Conservation (phyloP, 768 basidiomycete species). For the Auricularia sp. region DNA sequence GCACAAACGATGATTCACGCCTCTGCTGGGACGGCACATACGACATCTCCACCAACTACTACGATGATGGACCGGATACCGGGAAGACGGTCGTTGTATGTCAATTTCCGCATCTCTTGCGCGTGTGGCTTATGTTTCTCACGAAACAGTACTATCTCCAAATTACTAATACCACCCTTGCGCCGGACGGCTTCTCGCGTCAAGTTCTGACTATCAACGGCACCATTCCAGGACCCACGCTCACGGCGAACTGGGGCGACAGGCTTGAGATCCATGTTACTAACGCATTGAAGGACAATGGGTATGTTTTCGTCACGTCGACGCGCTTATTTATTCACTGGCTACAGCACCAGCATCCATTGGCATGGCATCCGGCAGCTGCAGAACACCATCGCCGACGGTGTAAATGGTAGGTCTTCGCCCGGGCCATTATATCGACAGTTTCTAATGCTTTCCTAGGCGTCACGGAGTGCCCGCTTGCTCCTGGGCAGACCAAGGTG, state of each 20-base stretch:
- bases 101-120: not conserved
- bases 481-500: not conserved
- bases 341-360: not conserved
- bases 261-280: not conserved
- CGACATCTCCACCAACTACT: not conserved
- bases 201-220: not conserved
- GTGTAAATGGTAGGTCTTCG: not conserved
- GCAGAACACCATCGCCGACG: not conserved
- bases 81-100: not conserved
- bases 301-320: not conserved
- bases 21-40: not conserved
- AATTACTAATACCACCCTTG: not conserved
- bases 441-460: not conserved
- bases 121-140: not conserved
- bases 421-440: too few species aligned
- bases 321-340: not conserved
- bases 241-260: not conserved
- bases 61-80: not conserved
- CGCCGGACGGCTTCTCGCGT: not conserved
- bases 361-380: slow-evolving; percentile 1
- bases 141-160: not conserved
- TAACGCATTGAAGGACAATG: not conserved
- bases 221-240: not conserved
- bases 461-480: not conserved
- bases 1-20: not conserved